Evolutionary conservation across 257 asterid genomes (phyloP), one percentile per base, ranked within the genome.

Genomic region (Solanum lycopersicoides): DNA sequence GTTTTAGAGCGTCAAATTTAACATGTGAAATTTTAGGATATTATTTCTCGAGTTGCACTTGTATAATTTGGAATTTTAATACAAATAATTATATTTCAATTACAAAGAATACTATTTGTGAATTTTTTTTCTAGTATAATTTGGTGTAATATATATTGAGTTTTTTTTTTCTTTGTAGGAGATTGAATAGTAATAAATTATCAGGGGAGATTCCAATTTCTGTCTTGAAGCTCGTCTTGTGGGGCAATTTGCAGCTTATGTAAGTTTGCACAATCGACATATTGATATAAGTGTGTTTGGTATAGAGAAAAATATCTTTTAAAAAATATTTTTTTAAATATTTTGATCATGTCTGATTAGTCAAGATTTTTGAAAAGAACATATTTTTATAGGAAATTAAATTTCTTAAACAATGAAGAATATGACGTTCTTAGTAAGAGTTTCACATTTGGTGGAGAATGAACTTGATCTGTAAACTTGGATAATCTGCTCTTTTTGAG

Each of bases 111-210:
- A 3, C n/a, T 72, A 34, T 18, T 72, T 18, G 8, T 72, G 47
- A 72, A 72, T 2, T 72, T 72, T 72, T 72, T 72, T 34, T 18
- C 23, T 9, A 2, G 28, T 45, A 44, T 79, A n/a, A 9, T 79
- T 79, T 79, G 66, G 13, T 7, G 18, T 14, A 2, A 0, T 47
- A 41, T 41, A 75, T 41, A 8, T 25, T 37, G 39, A 41, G 76
- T 15, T 41, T 39, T 12, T 59, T 66, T 18, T 73, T 63, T 9
- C 32, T 50, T 37, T 35, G 12, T 90, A 92, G 93, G 91, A 80
- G 85, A 25, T 83, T 92, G 87, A 35, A 92, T 75, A 74, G 86
- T 85, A 92, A 92, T 65, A 87, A 88, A 23, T 85, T 91, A 75
- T 72, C 87, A 25, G 95, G 93, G 66, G 56, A 77, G 21, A 86